Conservation (phyloP, 2,329 filamentous ascomycete species). For the Metarhizium humberi region DNA sequence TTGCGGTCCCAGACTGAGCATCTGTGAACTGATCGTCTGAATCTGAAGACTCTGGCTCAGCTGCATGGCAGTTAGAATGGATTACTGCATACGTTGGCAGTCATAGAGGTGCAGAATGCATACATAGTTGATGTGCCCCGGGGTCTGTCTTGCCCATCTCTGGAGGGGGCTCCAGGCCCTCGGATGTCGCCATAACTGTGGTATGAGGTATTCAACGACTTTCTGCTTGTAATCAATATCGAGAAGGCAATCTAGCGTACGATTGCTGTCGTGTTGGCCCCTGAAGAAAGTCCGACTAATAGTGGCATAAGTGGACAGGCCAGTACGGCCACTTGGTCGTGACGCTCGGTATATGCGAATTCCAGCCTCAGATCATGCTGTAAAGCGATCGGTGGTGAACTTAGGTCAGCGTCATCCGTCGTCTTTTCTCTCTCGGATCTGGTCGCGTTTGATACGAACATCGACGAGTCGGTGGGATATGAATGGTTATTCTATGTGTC, state of each 20-base stretch:
- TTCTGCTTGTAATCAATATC: not conserved
- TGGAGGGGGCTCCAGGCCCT: constrained; percentile 22
- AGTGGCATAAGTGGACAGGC: not conserved
- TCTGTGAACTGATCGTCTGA: constrained; percentile 64
- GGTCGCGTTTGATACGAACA: not conserved
- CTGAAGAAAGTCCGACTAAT: not conserved
- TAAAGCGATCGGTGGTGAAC: too few relatives aligned
- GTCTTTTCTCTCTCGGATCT: not conserved
- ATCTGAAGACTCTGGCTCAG: constrained; percentile 42
- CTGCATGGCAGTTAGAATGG: constrained; percentile 18
- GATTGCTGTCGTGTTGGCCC: not conserved
- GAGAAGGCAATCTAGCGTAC: not conserved
- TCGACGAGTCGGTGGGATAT: not conserved
- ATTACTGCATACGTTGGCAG: not conserved
- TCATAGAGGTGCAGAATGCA: constrained; percentile 4
- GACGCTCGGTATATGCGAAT: too few relatives aligned
- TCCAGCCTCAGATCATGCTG: too few relatives aligned
- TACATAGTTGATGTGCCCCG: constrained; percentile 52
- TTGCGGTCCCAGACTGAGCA: constrained; percentile 44
- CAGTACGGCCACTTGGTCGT: too few relatives aligned
- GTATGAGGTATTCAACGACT: not conserved
- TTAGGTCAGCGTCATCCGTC: too few relatives aligned
- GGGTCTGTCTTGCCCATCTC: constrained; percentile 35
- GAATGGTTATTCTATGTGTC: not conserved
- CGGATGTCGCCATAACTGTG: constrained; percentile 19